A percentile compares a stretch with the other conserved stretches of the same genome.
Evolutionary conservation across 352 stramenopile genomes (phyloP).

Genomic region (Phytopythium cucurbitacearum): DNA sequence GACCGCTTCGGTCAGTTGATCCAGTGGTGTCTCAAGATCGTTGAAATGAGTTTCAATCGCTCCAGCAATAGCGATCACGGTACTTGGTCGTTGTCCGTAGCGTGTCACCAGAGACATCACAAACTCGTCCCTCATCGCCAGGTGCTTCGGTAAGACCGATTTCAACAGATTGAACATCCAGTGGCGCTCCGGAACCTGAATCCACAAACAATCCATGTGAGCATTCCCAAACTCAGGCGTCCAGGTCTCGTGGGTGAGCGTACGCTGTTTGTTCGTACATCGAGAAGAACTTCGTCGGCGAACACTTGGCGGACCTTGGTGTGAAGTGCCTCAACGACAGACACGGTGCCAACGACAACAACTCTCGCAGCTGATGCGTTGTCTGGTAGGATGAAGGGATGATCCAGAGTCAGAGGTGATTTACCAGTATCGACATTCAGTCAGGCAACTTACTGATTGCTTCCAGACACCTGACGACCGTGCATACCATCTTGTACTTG

Average conservation of each 20-base stretch:
- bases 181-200: constrained; percentile 51
- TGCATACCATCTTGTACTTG: constrained; percentile 69
- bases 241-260: no score
- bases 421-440: background rate
- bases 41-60: constrained; percentile 17
- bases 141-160: constrained; percentile 28
- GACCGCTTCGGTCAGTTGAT: constrained; percentile 5
- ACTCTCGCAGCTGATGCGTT: constrained; percentile 25
- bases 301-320: constrained; percentile 71
- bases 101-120: constrained; percentile 58
- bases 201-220: background rate
- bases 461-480: constrained; percentile 50
- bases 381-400: constrained; percentile 13
- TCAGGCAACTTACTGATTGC: constrained; percentile 37
- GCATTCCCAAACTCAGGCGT: no score
- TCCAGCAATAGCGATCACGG: constrained; percentile 53
- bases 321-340: constrained; percentile 47
- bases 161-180: constrained; percentile 47
- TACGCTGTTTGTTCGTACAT: constrained; percentile 29
- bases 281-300: constrained; percentile 63
- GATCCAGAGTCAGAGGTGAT: constrained; percentile 1
- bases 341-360: constrained; percentile 61
- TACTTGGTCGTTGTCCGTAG: constrained; percentile 75
- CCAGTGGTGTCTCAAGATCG: background rate
- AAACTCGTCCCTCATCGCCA: constrained; percentile 37